Evolutionary conservation across 2,329 filamentous ascomycete species (phyloP).

Genomic region (Pseudogymnoascus destructans): DNA sequence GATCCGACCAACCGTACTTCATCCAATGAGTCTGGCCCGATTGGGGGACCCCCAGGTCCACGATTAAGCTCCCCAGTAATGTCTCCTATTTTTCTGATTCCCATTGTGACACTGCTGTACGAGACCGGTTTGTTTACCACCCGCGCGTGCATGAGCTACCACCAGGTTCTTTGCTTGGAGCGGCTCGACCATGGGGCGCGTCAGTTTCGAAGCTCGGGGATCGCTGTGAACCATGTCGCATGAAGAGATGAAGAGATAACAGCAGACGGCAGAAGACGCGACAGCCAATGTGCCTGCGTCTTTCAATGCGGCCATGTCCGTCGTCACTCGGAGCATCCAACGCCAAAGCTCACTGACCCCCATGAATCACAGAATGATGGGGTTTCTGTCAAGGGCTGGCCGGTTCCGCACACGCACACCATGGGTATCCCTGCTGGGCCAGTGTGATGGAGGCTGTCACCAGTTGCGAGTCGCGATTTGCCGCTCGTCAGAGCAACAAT

Average conservation of each 20-base stretch:
- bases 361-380: neutral
- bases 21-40: neutral
- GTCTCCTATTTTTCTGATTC: neutral
- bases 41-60: neutral
- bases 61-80: neutral
- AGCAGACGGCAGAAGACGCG: neutral
- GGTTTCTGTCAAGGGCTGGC: neutral
- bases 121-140: neutral
- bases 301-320: neutral
- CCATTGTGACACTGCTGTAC: neutral
- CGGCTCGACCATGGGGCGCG: neutral
- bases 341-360: neutral
- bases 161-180: neutral
- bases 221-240: neutral
- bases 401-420: neutral
- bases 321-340: neutral
- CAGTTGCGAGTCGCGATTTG: neutral
- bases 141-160: neutral
- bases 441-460: neutral
- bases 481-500: neutral
- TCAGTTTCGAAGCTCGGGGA: neutral
- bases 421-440: neutral
- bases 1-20: neutral
- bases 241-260: neutral
- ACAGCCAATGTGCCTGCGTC: neutral